phyloP scores from a whole-genome alignment of 106 monocot species.

The Xerophyta viscosa region DNA sequence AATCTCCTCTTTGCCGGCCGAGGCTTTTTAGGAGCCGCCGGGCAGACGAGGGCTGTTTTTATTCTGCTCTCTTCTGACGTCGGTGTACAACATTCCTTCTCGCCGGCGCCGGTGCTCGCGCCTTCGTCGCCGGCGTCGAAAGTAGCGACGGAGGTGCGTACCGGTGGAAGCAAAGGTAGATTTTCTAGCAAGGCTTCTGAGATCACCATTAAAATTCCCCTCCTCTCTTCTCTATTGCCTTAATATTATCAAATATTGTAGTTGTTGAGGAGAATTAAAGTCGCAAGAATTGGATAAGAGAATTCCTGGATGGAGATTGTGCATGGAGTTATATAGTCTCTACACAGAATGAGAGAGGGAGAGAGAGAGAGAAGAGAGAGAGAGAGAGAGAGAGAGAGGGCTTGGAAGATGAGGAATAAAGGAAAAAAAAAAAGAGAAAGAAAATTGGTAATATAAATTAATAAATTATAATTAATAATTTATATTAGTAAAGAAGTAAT shows the following conservation, averaged over 20 bases:
- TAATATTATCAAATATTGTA: not conserved
- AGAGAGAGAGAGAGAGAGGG: not conserved
- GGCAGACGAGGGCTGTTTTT: slow-evolving; percentile 1
- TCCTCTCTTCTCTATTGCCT: no score
- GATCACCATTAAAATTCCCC: not conserved
- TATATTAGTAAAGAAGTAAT: no score
- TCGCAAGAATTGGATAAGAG: not conserved
- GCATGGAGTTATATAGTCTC: slow-evolving; percentile 5
- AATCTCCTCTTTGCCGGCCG: slow-evolving; percentile 18
- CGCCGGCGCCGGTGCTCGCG: not conserved
- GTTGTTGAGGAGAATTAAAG: not conserved
- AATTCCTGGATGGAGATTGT: not conserved
- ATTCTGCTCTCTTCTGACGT: not conserved
- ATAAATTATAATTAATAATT: no score
- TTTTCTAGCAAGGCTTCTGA: not conserved
- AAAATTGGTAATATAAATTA: no score
- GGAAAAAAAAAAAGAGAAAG: not conserved
- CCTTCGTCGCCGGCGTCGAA: no score
- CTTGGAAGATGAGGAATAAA: not conserved
- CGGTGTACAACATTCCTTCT: not conserved
- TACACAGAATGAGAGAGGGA: no score
- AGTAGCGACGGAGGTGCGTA: no score
- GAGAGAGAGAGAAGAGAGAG: no score
- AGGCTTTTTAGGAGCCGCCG: slow-evolving; percentile 11
- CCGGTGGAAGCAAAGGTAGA: not conserved